Base-by-base conservation (phyloP, 2,329 filamentous ascomycete species). In the Cadophora gregata region DNA sequence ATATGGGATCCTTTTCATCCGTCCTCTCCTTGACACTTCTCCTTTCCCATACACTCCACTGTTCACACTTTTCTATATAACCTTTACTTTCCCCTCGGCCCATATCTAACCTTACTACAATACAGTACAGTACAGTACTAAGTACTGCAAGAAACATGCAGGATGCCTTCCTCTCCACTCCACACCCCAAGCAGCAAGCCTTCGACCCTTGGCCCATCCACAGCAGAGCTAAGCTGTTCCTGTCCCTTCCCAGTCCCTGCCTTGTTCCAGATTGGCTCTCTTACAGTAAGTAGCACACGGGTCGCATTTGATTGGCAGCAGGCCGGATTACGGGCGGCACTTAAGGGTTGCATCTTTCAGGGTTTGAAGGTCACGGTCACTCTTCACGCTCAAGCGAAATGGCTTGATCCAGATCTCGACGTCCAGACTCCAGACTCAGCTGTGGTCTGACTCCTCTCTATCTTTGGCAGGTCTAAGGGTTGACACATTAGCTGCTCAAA, bases 1-100 rank as follows among this genome's bases (percentile, higher is more conserved):
- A 50, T 25, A 53, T 53, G 31, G 36, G 55, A n/a, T 19, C 21
- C 31, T 59, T 59, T 59, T 59, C 55, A 38, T 38, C 55, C 31
- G 21, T 42, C 36, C 36, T 27, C 12, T n/a, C 12, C 19, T 29
- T 45, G 33, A 25, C 24, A 42, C 36, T 29, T 31, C 56, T 14
- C 21, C 21, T n/a, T 21, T 59, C 36, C 25, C 24, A 2, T 21
- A 42, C 58, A 10, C 42, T 47, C 4, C 58, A 12, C 25, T 45
- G 38, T n/a, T 38, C 24, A 47, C 9, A 27, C 29, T 33, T 33
- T 47, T n/a, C n/a, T 38, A 36, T 42, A 59, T 42, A n/a, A 19
- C 6, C 36, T 21, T 8, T n/a, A 4, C 1, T n/a, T 16, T n/a
- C 33, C 19, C 56, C 36, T n/a, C 27, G 24, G 19, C 21, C 19